A percentile compares a stretch with the other conserved stretches of the same genome.
phyloP scores from a whole-genome alignment of 2,329 filamentous ascomycete genomes.

The Monilinia vaccinii-corymbosi region DNA sequence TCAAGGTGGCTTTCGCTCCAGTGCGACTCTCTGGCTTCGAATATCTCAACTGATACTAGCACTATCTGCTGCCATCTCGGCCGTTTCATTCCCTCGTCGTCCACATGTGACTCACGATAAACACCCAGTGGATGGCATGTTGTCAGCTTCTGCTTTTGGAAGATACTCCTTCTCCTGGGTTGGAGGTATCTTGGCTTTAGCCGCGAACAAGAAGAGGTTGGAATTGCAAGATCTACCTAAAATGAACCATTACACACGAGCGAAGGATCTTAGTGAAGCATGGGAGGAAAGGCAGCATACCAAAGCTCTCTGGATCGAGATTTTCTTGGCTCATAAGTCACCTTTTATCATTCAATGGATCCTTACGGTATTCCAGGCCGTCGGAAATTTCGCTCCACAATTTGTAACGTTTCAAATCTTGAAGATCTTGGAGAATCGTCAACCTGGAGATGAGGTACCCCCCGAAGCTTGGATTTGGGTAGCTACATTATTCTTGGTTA shows the following conservation, averaged over 20 bases:
- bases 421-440: conserved; percentile 49
- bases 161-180: conserved; percentile 62
- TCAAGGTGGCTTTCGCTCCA: conserved; percentile 10
- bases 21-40: conserved; percentile 37
- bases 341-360: conserved; percentile 49
- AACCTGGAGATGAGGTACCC: conserved; percentile 36
- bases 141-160: conserved; percentile 49
- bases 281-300: conserved; percentile 42
- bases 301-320: conserved; percentile 48
- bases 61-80: conserved; percentile 38
- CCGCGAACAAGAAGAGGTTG: conserved; percentile 49
- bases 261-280: conserved; percentile 39
- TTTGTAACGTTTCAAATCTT: conserved; percentile 60
- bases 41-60: conserved; percentile 38
- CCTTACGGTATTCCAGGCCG: conserved; percentile 35
- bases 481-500: conserved; percentile 49
- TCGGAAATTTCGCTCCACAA: conserved; percentile 56
- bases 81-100: conserved; percentile 53
- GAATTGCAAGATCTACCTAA: conserved; percentile 54
- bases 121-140: conserved; percentile 52
- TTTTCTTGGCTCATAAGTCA: conserved; percentile 49
- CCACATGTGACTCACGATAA: conserved; percentile 55
- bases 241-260: conserved; percentile 46
- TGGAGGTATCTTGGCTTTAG: conserved; percentile 42
- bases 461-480: conserved; percentile 60